Conservation (phyloP, 768 basidiomycete species). For the Lactarius hatsudake region DNA sequence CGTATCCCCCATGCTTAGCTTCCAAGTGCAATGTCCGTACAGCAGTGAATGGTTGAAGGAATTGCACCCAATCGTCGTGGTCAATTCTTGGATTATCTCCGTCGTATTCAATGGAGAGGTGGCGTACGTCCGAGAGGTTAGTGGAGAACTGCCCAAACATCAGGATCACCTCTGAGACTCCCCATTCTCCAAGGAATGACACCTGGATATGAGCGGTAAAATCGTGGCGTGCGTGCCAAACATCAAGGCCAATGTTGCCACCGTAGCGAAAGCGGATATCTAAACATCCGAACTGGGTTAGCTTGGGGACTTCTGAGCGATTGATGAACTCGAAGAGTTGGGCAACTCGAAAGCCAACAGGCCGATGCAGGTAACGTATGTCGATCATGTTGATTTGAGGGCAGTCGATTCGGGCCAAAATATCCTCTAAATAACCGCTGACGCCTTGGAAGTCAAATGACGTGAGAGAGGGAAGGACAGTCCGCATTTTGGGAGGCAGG, state of each 20-base stretch:
- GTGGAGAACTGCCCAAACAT: background rate
- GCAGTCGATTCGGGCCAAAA: background rate
- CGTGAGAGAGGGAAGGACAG: background rate
- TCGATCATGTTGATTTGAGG: background rate
- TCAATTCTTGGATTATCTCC: fast-evolving
- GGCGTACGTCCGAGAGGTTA: background rate
- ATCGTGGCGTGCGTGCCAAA: background rate
- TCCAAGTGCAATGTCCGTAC: background rate
- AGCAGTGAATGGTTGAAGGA: background rate
- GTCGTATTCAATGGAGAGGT: background rate
- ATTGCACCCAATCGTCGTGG: background rate
- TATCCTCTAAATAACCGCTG: background rate
- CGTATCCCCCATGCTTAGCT: too few relatives aligned
- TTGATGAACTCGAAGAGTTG: background rate
- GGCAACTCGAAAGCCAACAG: too few relatives aligned
- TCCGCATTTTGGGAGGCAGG: background rate
- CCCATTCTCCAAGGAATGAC: background rate
- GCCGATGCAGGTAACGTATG: background rate
- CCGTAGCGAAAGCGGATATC: background rate
- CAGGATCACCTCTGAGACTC: background rate
- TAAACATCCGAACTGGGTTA: background rate
- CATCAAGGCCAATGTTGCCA: background rate
- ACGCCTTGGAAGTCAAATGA: background rate
- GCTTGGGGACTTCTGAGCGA: background rate
- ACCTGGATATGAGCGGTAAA: background rate